phyloP scores from a whole-genome alignment of 2,329 filamentous ascomycete genomes.

The Nigrospora sphaerica region DNA sequence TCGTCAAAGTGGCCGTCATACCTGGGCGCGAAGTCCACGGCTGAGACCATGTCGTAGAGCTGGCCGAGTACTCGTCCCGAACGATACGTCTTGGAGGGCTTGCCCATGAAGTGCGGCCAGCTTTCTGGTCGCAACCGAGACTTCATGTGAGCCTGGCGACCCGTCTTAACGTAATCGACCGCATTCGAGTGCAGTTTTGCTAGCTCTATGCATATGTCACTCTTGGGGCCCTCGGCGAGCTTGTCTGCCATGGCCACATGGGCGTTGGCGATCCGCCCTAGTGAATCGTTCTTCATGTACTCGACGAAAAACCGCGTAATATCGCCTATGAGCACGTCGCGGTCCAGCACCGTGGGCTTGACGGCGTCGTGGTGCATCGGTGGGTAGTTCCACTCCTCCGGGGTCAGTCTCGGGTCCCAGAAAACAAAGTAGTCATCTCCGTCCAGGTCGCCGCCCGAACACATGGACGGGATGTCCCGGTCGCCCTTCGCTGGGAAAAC shows the following conservation, averaged over 20 bases:
- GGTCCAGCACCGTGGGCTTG: constrained; percentile 45
- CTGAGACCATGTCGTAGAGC: constrained; percentile 70
- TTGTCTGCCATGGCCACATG: constrained; percentile 74
- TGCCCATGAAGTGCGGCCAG: constrained; percentile 87
- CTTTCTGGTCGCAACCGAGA: constrained; percentile 48
- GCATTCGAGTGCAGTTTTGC: constrained; percentile 81
- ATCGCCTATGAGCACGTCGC: constrained; percentile 63
- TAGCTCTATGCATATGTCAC: constrained; percentile 63
- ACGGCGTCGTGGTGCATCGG: constrained; percentile 72
- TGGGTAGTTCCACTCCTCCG: constrained; percentile 58
- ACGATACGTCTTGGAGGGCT: constrained; percentile 46
- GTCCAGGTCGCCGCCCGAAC: constrained; percentile 90
- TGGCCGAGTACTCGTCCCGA: constrained; percentile 70
- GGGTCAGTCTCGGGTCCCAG: constrained; percentile 75
- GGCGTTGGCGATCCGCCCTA: constrained; percentile 72
- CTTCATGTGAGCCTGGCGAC: constrained; percentile 64
- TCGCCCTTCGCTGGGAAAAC: constrained; percentile 82
- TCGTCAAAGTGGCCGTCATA: constrained; percentile 68
- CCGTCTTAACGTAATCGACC: constrained; percentile 92
- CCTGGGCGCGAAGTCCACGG: constrained; percentile 63
- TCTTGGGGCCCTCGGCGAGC: constrained; percentile 54
- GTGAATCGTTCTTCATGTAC: constrained; percentile 85
- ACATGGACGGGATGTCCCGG: constrained; percentile 83
- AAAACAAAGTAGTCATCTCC: constrained; percentile 94
- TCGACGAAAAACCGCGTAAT: constrained; percentile 80